phyloP scores from a whole-genome alignment of 441 rosid genomes.

The Euphorbia schlechtendalii region DNA sequence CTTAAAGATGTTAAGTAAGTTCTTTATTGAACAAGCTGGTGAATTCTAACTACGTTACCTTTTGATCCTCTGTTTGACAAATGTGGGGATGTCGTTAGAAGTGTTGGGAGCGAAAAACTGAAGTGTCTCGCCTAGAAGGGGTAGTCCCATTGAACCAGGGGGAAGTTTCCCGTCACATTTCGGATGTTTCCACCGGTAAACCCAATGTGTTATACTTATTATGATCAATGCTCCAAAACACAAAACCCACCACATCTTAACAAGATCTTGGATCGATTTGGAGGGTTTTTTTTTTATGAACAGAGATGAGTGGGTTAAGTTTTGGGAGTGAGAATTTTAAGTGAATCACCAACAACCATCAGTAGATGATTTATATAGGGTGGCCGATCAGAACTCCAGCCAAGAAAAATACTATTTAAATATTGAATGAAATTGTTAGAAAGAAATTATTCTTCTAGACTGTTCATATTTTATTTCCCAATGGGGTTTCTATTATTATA shows the following conservation, averaged over 20 bases:
- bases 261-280: slow-evolving; percentile 26
- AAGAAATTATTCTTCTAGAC: slow-evolving; percentile 23
- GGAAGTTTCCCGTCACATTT: slow-evolving; percentile 79
- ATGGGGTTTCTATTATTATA: slow-evolving; percentile 16
- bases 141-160: slow-evolving; percentile 90
- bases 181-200: slow-evolving; percentile 70
- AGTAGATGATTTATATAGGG: slow-evolving; percentile 51
- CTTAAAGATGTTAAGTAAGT: background rate
- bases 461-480: slow-evolving; percentile 26
- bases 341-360: slow-evolving; percentile 38
- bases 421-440: slow-evolving; percentile 20
- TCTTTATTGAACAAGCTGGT: slow-evolving; percentile 6
- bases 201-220: slow-evolving; percentile 42
- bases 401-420: slow-evolving; percentile 17
- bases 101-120: slow-evolving; percentile 62
- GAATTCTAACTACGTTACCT: slow-evolving; percentile 38
- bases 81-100: slow-evolving; percentile 53
- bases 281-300: slow-evolving; percentile 4
- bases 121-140: slow-evolving; percentile 76
- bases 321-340: slow-evolving; percentile 28
- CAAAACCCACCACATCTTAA: slow-evolving; percentile 48
- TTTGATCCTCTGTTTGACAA: slow-evolving; percentile 58
- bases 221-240: slow-evolving; percentile 40
- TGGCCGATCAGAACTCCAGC: slow-evolving; percentile 26
- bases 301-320: slow-evolving; percentile 18